Percentiles rank a stretch among this genome's conserved stretches.
These are phyloP conservation scores for Fimicolochytrium jonesii DNA, from an alignment of 192 early-diverging fungal genomes.

Conservation along the genomic window DNA sequence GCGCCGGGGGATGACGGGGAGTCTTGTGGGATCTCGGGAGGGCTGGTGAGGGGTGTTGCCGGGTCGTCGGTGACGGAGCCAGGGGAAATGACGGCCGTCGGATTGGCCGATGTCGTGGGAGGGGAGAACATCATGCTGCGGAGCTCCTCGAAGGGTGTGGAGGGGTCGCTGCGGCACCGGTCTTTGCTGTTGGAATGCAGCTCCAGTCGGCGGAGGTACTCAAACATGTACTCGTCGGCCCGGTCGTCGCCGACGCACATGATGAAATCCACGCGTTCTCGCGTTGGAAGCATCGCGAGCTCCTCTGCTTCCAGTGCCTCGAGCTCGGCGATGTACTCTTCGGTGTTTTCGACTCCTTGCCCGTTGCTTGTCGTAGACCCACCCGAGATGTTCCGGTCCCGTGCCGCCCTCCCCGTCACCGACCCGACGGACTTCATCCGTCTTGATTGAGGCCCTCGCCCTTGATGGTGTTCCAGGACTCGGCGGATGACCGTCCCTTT, in stretches of 20 bases:
- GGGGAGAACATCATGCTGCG: not conserved
- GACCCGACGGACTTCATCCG: no score
- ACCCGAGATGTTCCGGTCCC: no score
- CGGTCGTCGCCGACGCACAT: slow-evolving; percentile 73
- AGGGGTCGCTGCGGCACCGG: not conserved
- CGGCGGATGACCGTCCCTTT: slow-evolving; percentile 59
- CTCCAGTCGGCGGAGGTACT: slow-evolving; percentile 42
- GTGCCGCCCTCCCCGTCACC: no score
- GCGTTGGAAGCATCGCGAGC: not conserved
- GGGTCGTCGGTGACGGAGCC: not conserved
- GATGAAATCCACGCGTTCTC: slow-evolving; percentile 57
- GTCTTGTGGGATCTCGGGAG: no score
- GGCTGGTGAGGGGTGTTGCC: not conserved
- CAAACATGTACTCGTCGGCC: slow-evolving; percentile 80
- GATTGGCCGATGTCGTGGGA: not conserved
- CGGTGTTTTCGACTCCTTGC: no score
- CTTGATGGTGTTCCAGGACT: slow-evolving; percentile 56
- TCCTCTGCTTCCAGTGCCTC: no score
- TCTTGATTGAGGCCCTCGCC: slow-evolving; percentile 8
- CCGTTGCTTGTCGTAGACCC: no score
- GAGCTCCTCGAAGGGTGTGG: slow-evolving; percentile 9
- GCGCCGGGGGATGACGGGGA: no score
- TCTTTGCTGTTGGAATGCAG: slow-evolving; percentile 12
- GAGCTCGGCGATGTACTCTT: no score
- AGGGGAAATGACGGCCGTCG: not conserved